Base-by-base conservation (phyloP, 2,329 filamentous ascomycete genomes). In the Curvularia spicifera region DNA sequence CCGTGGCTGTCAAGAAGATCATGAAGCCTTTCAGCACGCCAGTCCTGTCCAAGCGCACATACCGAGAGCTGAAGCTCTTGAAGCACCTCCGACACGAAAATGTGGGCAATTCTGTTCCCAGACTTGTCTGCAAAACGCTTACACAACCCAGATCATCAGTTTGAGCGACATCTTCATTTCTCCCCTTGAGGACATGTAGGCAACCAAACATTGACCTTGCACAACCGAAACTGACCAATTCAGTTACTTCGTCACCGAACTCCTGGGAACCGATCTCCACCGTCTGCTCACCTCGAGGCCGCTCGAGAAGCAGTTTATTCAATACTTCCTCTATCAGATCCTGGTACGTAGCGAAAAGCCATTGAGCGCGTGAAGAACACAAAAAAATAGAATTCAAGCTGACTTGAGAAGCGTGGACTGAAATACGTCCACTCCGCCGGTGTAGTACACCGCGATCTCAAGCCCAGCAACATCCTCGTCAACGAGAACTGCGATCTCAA, bases 21-120 rank as follows among this genome's bases (percentile, higher is more conserved):
- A 98, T 99, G 94, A 99, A 98, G 84, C 95, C 95, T 9, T 99
- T 99, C 81, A 97, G 93, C 84, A 99, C 95, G n/a, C 93, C 95
- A 1, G 95, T 99, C 58, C 85, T 99, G 47, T 95, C 95, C 58
- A 99, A 99, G 84, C 87, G 95, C 76, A 99, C 95, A 67, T 99
- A 99, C 79, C 89, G 95, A 75, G 95, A 99, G 80, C 83, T 99
- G 76, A 99, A 98, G 84, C 86, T 99, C 64, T 84, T 99, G 74
- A 99, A 98, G 84, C 95, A 99, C 76, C 83, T 99, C 61, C 89
- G 89, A 76, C 95, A 99, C 78, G 95, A 99, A 81, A 99, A 99
- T 81, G 94, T 97, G 79, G 63, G 83, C 60, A 61, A 43, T 45
- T 49, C 42, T 24, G 28, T 46, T 35, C 13, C 28, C 28, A 28